Conservation (phyloP, 257 asterid genomes). For the Fraxinus cuspidata region DNA sequence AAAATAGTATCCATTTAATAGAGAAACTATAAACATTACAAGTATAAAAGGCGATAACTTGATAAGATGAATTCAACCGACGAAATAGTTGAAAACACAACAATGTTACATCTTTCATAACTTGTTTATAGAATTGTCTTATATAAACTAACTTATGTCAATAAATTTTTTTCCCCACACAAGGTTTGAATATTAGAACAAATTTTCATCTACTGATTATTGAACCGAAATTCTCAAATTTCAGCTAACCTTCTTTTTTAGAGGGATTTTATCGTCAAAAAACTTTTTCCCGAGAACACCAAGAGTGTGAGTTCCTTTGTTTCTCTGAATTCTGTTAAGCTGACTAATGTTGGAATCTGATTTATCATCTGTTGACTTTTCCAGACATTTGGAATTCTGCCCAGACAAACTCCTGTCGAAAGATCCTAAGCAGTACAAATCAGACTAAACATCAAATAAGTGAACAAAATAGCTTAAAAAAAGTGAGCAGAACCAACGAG, state of each 20-base stretch:
- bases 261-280: constrained; percentile 56
- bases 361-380: constrained; percentile 28
- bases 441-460: constrained; percentile 29
- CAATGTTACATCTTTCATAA: background rate
- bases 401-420: constrained; percentile 38
- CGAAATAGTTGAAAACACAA: background rate
- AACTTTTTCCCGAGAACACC: constrained; percentile 42
- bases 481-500: background rate
- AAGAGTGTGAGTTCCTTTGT: constrained; percentile 33
- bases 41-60: background rate
- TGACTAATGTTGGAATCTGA: constrained; percentile 30
- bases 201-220: background rate
- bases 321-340: constrained; percentile 26
- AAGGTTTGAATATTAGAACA: background rate
- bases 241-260: constrained; percentile 61
- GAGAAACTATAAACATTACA: background rate
- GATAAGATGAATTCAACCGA: background rate
- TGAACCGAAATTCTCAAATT: constrained; percentile 10
- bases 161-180: background rate
- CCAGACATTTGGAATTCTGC: constrained; percentile 32
- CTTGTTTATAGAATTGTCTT: background rate
- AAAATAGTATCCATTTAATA: background rate
- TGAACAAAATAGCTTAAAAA: constrained; percentile 13
- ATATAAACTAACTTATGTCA: too few relatives aligned
- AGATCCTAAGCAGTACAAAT: constrained; percentile 51